Evolutionary conservation across 176 grass and related monocot genomes (phyloP), one percentile per base, ranked within the genome.

Genomic region (Melocanna baccifera): DNA sequence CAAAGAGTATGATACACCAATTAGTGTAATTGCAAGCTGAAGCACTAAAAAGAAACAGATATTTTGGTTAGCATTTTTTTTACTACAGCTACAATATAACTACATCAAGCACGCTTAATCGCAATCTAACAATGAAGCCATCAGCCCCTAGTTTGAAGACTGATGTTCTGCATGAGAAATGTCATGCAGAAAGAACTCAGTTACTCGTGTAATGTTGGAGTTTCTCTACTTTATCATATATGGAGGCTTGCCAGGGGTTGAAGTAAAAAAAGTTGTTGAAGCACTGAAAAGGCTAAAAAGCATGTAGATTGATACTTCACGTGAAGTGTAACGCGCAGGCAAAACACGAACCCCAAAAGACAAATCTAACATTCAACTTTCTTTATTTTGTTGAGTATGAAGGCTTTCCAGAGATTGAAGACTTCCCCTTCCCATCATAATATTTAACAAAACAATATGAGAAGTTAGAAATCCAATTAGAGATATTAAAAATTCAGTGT

Each of bases 141-240:
- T 51, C 42, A 83, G 9, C 30, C 22, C 30, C 29, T 79, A 86
- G 68, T 62, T 62, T 52, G 30, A 63, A 84, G 25, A 58, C 22
- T 40, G 14, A 48, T 80, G 7, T 73, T 87, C 58, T 55, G 26
- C 29, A 67, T 59, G 47, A 84, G 10, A 41, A 84, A 50, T 66
- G 7, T 36, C 34, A 79, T 66, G 34, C 19, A 66, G 34, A 72
- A 72, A 66, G 46, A 71, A 37, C 55, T 37, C 37, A 68, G 1
- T 37, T 37, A 37, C 36, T 37, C 36, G 62, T 84, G 34, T 41
- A 28, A 53, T 14, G 6, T 39, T 73, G 20, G 43, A 43, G 37
- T 67, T 84, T 79, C 37, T 74, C 69, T 67, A 79, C 23, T 78
- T 77, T n/a, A 79, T 47, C 67, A 7, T 59, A 18, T 34, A 46